Evolutionary conservation across 2,329 filamentous ascomycete species (phyloP).

Genomic region (Corynespora cassiicola): DNA sequence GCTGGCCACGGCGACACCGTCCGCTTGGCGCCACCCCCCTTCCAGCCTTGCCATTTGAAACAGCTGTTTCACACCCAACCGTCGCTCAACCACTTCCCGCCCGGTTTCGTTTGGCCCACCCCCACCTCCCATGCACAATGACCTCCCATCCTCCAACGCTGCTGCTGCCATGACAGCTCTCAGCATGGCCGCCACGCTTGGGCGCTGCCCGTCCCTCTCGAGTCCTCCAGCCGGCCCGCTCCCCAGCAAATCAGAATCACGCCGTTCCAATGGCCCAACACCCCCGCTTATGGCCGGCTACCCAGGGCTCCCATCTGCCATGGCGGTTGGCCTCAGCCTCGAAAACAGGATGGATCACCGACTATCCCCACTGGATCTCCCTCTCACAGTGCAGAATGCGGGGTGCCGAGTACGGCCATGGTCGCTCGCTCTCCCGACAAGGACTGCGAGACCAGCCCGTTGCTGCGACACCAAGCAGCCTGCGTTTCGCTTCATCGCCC

Average conservation of each 20-base stretch:
- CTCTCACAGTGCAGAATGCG: conserved; percentile 10
- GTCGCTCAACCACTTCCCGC: conserved; percentile 10
- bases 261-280: neutral
- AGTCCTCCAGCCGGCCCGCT: neutral
- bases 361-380: conserved; percentile 11
- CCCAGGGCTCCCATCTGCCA: conserved; percentile 1
- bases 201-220: no score
- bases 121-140: conserved; percentile 5
- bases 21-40: conserved; percentile 17
- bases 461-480: neutral
- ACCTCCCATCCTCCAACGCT: no score
- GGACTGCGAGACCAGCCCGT: conserved; percentile 2
- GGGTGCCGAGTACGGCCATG: conserved; percentile 15
- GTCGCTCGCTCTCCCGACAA: conserved; percentile 3
- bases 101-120: conserved; percentile 7
- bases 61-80: conserved; percentile 18
- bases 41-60: conserved; percentile 18
- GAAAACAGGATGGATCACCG: conserved; percentile 9
- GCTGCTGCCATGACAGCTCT: no score
- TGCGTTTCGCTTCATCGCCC: no score
- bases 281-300: conserved; percentile 10
- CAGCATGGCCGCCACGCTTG: no score
- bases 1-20: conserved; percentile 12
- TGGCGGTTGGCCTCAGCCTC: conserved; percentile 4
- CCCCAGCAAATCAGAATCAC: neutral